Percentiles rank a stretch among this genome's conserved stretches.
phyloP scores from a whole-genome alignment of 306 rosid genomes.

The Castanea mollissima region DNA sequence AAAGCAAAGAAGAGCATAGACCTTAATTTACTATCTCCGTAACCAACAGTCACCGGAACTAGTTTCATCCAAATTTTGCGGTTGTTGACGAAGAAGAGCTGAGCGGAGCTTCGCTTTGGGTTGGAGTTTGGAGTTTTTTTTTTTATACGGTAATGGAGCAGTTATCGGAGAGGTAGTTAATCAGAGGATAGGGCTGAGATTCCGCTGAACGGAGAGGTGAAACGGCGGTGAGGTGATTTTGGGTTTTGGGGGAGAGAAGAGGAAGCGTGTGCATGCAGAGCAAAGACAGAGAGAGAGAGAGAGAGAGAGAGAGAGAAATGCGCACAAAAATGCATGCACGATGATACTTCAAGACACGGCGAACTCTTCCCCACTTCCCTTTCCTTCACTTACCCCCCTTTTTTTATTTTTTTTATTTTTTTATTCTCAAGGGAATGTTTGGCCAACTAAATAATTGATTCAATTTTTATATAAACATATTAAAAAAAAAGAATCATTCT shows the following conservation, averaged over 20 bases:
- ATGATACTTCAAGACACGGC: constrained; percentile 98
- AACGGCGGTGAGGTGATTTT: constrained; percentile 26
- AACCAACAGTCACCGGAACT: constrained; percentile 3
- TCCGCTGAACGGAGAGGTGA: constrained; percentile 27
- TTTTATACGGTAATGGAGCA: not conserved
- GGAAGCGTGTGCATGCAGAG: constrained; percentile 94
- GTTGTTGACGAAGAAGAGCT: not conserved
- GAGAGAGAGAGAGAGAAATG: constrained; percentile 26
- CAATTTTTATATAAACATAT: not conserved
- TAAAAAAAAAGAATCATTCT: not conserved
- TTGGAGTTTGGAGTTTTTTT: constrained; percentile 9
- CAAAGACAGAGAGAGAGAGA: constrained; percentile 35
- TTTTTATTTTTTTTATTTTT: constrained; percentile 9
- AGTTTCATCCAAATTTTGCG: not conserved
- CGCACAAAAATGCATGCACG: constrained; percentile 94
- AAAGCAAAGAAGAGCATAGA: constrained; percentile 15
- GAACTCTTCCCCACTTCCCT: constrained; percentile 49
- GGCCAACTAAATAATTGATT: not conserved
- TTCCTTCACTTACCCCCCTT: constrained; percentile 37
- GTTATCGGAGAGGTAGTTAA: constrained; percentile 18
- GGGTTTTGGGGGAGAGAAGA: not conserved
- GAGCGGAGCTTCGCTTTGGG: not conserved
- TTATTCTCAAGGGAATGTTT: not conserved
- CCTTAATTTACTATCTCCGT: constrained; percentile 8
- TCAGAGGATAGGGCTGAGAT: constrained; percentile 15